These are phyloP conservation scores for Botrytis aclada DNA, from an alignment of 2,329 filamentous ascomycete species.

Conservation along the genomic window DNA sequence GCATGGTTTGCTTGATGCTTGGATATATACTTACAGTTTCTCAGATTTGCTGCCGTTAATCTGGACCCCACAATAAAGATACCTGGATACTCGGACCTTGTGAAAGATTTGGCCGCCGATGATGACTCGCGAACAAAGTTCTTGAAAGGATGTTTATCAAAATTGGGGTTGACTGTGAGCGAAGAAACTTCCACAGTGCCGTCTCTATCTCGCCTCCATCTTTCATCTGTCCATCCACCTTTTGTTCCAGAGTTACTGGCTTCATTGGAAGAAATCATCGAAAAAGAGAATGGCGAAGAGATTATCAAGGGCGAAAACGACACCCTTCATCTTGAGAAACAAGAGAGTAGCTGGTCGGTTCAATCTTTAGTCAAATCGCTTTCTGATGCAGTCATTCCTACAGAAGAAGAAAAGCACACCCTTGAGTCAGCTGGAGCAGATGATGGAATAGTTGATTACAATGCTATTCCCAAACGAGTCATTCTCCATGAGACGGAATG, in stretches of 20 bases:
- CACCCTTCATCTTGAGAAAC: constrained; percentile 73
- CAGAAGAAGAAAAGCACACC: constrained; percentile 36
- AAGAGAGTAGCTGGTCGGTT: constrained; percentile 58
- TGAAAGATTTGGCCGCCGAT: constrained; percentile 64
- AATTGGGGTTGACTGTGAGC: constrained; percentile 77
- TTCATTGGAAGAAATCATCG: constrained; percentile 65
- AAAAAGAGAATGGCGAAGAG: constrained; percentile 62
- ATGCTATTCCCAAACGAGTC: constrained; percentile 68
- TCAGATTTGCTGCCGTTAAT: constrained; percentile 78
- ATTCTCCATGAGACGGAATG: constrained; percentile 66
- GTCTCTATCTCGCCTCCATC: constrained; percentile 76
- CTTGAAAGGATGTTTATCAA: constrained; percentile 72
- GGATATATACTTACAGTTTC: constrained; percentile 23
- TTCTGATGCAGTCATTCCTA: constrained; percentile 24
- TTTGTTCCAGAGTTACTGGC: constrained; percentile 67
- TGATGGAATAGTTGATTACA: constrained; percentile 71
- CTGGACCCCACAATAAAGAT: constrained; percentile 64
- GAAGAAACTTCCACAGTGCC: constrained; percentile 67
- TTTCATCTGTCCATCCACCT: constrained; percentile 65
- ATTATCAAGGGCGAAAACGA: constrained; percentile 80
- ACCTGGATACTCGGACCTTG: constrained; percentile 66
- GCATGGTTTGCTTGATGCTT: constrained; percentile 33
- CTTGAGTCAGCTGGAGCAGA: constrained; percentile 40
- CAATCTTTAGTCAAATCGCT: constrained; percentile 54
- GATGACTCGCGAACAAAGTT: constrained; percentile 71